Conservation (phyloP, 2,329 filamentous ascomycete genomes). For the Keithomyces neogunnii region DNA sequence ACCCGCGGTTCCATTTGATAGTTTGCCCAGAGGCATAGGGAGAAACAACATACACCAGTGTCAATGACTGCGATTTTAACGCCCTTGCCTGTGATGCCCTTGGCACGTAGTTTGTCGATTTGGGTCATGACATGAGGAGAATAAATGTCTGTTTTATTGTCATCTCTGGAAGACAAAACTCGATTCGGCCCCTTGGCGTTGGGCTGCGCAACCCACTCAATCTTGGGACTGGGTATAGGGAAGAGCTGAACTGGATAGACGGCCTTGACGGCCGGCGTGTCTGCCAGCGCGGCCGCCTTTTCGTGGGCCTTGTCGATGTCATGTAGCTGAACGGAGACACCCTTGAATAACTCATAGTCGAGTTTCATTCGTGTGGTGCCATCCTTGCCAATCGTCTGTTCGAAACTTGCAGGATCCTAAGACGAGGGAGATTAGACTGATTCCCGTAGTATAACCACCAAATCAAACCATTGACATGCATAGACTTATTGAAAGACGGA, state of each 20-base stretch:
- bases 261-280: constrained; percentile 36
- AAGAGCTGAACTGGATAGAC: constrained; percentile 40
- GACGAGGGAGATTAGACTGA: neutral
- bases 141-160: constrained; percentile 27
- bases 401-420: constrained; percentile 10
- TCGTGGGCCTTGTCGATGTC: constrained; percentile 35
- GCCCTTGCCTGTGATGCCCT: constrained; percentile 40
- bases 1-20: neutral
- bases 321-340: constrained; percentile 43
- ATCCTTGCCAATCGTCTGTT: constrained; percentile 18
- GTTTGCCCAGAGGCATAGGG: neutral
- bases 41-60: constrained; percentile 36
- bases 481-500: neutral
- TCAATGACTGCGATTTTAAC: constrained; percentile 47
- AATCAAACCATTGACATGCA: neutral
- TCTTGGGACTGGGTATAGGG: constrained; percentile 33
- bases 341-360: constrained; percentile 44
- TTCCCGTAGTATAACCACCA: neutral
- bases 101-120: constrained; percentile 41
- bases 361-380: constrained; percentile 39
- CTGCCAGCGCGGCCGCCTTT: constrained; percentile 30
- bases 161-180: constrained; percentile 12
- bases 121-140: constrained; percentile 49
- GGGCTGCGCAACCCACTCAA: constrained; percentile 34
- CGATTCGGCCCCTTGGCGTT: constrained; percentile 13